phyloP scores from a whole-genome alignment of 129 eudicot species.

The Pittosporum tobira region DNA sequence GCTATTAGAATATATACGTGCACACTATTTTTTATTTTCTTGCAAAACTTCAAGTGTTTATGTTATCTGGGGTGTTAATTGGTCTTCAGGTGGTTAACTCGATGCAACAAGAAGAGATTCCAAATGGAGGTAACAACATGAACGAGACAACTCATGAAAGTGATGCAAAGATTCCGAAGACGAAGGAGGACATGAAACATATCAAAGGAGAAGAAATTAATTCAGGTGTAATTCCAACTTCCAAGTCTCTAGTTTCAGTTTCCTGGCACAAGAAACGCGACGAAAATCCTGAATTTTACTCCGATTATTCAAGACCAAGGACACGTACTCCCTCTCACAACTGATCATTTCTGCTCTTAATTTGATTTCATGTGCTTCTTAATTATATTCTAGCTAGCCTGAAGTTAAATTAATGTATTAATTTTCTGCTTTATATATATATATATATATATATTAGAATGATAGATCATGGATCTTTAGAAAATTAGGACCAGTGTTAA shows the following conservation, averaged over 20 bases:
- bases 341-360: constrained; percentile 4
- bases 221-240: constrained; percentile 11
- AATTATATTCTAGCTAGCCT: neutral
- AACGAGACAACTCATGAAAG: too few relatives aligned
- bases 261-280: constrained; percentile 12
- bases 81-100: too few relatives aligned
- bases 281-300: constrained; percentile 32
- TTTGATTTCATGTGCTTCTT: neutral
- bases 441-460: too few relatives aligned
- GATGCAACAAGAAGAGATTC: too few relatives aligned
- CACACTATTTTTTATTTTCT: too few relatives aligned
- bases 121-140: neutral
- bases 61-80: too few relatives aligned
- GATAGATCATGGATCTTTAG: too few relatives aligned
- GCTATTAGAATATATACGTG: too few relatives aligned
- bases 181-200: constrained; percentile 1
- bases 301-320: constrained; percentile 53
- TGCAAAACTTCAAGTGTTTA: too few relatives aligned
- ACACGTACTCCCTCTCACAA: constrained; percentile 53
- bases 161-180: neutral
- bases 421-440: too few relatives aligned
- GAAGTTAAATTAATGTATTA: neutral
- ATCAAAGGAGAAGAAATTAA: constrained; percentile 7
- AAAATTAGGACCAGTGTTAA: too few relatives aligned
- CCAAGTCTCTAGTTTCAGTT: constrained; percentile 20